These are phyloP conservation scores for Aspergillus nidulans DNA, from an alignment of 495 filamentous ascomycete species.

Conservation along the genomic window DNA sequence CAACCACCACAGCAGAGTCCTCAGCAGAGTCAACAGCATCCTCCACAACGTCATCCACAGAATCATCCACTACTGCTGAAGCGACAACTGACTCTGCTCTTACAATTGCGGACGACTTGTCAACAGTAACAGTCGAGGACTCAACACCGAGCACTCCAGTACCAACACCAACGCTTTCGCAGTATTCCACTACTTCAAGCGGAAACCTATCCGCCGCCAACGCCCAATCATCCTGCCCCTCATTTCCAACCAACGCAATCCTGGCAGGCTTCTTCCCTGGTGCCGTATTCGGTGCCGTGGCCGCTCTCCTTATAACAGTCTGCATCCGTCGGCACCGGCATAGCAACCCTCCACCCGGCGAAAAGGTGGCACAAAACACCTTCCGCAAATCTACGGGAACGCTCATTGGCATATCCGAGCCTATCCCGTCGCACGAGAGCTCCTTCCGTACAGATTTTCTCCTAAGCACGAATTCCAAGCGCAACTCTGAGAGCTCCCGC, in stretches of 20 bases:
- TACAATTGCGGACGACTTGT: neutral
- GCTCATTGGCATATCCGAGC: conserved; percentile 50
- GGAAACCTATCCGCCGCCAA: conserved; percentile 11
- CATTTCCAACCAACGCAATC: conserved; percentile 51
- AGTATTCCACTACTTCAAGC: conserved; percentile 16
- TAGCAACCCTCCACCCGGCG: conserved; percentile 13
- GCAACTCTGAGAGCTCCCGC: conserved; percentile 27
- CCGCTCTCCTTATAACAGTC: conserved; percentile 39
- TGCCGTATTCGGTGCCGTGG: conserved; percentile 48
- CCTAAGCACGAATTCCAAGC: conserved; percentile 29
- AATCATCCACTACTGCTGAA: neutral
- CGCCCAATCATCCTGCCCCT: conserved; percentile 24
- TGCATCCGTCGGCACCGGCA: conserved; percentile 35
- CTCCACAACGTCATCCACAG: neutral
- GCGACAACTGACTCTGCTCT: neutral
- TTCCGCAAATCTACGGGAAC: conserved; percentile 39
- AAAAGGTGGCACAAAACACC: conserved; percentile 22
- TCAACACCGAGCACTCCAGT: conserved; percentile 2
- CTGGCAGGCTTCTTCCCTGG: conserved; percentile 63
- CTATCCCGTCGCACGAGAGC: conserved; percentile 47
- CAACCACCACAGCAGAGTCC: neutral
- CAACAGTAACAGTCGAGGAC: conserved; percentile 17
- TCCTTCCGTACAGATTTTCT: conserved; percentile 58
- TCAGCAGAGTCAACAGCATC: neutral
- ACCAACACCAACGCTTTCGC: conserved; percentile 11